A percentile compares a stretch with the other conserved stretches of the same genome.
Conservation (phyloP, 179 eudicot genomes). For the Dionaea muscipula region DNA sequence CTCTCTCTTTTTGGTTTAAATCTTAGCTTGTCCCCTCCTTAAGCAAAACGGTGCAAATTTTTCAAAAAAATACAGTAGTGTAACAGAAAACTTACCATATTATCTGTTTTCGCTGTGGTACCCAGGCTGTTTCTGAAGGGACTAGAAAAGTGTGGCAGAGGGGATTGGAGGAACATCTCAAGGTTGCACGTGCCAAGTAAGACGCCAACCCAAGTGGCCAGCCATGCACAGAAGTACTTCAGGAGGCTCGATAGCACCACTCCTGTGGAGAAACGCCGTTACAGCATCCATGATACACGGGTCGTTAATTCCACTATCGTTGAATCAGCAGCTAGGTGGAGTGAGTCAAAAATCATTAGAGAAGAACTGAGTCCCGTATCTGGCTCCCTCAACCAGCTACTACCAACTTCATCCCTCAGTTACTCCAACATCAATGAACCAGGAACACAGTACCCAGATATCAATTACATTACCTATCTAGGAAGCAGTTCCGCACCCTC, state of each 20-base stretch:
- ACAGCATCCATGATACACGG: constrained; percentile 26
- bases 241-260: constrained; percentile 16
- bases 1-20: too few species aligned
- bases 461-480: too few species aligned
- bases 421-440: too few species aligned
- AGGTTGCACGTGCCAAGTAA: constrained; percentile 18
- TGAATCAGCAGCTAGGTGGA: constrained; percentile 15
- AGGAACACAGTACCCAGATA: too few species aligned
- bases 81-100: background rate
- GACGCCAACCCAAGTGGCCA: constrained; percentile 26
- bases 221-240: constrained; percentile 33
- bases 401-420: background rate
- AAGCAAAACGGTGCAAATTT: too few species aligned
- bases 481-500: too few species aligned
- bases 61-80: background rate
- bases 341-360: background rate
- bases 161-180: constrained; percentile 30
- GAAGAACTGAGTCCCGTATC: background rate
- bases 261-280: constrained; percentile 21
- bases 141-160: constrained; percentile 19
- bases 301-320: constrained; percentile 18
- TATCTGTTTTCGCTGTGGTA: background rate
- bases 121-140: constrained; percentile 24
- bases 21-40: too few species aligned
- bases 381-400: background rate